Conservation (phyloP, 805 yeast species). For the Cyberlindnera mrakii region DNA sequence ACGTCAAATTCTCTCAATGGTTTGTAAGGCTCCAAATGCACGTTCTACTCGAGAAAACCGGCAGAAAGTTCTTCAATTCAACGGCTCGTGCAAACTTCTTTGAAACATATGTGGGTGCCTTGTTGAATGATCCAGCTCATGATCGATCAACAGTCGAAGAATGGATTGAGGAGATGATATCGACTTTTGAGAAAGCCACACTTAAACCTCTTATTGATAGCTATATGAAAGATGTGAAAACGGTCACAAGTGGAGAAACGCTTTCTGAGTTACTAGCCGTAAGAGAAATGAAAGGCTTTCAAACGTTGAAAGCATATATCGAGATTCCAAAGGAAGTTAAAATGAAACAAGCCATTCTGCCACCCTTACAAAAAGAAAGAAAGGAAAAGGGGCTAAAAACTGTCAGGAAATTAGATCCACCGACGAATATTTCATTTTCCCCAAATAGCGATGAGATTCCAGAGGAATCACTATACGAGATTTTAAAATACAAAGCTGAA, state of each 20-base stretch:
- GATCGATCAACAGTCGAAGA: neutral
- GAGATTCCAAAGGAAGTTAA: no score
- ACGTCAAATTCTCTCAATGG: neutral
- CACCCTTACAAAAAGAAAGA: no score
- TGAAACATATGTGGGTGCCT: constrained; percentile 1
- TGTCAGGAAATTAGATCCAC: no score
- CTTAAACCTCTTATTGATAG: neutral
- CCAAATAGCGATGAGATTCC: no score
- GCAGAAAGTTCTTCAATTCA: neutral
- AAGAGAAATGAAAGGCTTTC: neutral
- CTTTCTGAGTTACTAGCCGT: neutral
- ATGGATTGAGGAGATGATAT: neutral
- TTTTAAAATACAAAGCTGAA: no score
- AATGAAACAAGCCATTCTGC: no score
- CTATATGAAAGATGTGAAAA: neutral
- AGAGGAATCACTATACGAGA: no score
- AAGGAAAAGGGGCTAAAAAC: no score
- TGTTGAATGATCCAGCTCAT: neutral
- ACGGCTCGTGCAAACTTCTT: neutral
- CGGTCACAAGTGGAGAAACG: neutral
- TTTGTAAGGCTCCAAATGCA: neutral
- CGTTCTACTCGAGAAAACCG: neutral
- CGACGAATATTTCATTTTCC: no score
- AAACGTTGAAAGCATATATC: no score
- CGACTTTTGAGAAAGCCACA: neutral